These are phyloP conservation scores for Tetracladium maxilliforme DNA, from an alignment of 2,329 filamentous ascomycete genomes.

Conservation along the genomic window DNA sequence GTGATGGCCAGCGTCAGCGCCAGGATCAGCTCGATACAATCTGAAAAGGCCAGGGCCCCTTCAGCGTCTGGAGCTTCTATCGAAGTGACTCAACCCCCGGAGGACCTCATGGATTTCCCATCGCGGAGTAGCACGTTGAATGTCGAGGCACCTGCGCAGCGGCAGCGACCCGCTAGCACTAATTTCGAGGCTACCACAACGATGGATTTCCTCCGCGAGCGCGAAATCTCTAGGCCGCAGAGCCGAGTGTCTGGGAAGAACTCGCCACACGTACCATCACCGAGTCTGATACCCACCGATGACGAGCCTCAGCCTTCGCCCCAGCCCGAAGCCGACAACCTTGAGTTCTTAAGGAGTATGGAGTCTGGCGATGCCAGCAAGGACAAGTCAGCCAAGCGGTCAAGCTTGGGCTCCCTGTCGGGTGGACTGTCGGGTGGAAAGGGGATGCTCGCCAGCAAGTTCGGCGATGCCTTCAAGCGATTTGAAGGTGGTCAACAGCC, in stretches of 20 bases:
- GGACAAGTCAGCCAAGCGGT: slow-evolving; percentile 52
- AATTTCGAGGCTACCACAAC: slow-evolving; percentile 71
- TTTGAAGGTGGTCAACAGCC: slow-evolving; percentile 51
- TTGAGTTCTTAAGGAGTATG: slow-evolving; percentile 8
- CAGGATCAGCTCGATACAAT: slow-evolving; percentile 13
- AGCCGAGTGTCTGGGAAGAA: no score
- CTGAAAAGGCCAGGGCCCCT: no score
- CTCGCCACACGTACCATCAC: no score
- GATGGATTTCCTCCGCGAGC: slow-evolving; percentile 71
- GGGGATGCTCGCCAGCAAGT: slow-evolving; percentile 71
- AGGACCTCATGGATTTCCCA: no score
- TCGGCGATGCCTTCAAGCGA: slow-evolving; percentile 84
- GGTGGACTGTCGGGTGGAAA: slow-evolving; percentile 65
- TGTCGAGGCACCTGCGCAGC: slow-evolving; percentile 20
- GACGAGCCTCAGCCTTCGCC: not conserved
- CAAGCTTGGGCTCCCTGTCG: slow-evolving; percentile 55
- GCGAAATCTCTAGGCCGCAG: slow-evolving; percentile 35
- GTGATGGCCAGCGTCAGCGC: not conserved
- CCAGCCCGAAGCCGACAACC: slow-evolving; percentile 5
- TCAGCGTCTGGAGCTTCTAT: no score
- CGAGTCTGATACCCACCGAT: no score
- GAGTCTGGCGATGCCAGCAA: slow-evolving; percentile 33
- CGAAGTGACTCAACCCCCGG: no score
- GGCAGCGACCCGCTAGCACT: slow-evolving; percentile 64
- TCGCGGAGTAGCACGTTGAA: no score